Conservation (phyloP, 2,329 filamentous ascomycete genomes). For the Verticillium albo-atrum region DNA sequence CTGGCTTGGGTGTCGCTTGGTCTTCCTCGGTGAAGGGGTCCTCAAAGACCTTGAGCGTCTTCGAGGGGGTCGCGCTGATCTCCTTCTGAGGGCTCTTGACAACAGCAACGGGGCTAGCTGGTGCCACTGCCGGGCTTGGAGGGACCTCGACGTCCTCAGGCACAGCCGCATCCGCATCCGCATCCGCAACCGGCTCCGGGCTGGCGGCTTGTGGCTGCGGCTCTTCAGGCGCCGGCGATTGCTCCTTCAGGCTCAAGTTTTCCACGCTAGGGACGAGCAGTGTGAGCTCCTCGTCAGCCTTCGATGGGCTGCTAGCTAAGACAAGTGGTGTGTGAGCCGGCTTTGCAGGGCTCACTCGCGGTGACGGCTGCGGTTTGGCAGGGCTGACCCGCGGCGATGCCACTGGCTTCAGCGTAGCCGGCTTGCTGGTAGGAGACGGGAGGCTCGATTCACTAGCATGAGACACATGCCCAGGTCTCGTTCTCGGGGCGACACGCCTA, state of each 20-base stretch:
- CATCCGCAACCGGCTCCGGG: background rate
- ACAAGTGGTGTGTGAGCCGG: conserved; percentile 6
- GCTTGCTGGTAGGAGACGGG: conserved; percentile 36
- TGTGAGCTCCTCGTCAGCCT: conserved; percentile 48
- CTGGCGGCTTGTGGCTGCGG: conserved; percentile 11
- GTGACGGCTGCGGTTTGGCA: conserved; percentile 32
- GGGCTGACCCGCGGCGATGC: conserved; percentile 39
- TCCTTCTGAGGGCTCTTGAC: background rate
- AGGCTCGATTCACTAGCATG: conserved; percentile 48
- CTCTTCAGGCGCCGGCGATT: conserved; percentile 6
- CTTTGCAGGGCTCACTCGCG: conserved; percentile 34
- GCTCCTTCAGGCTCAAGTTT: conserved; percentile 18
- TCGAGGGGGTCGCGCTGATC: conserved; percentile 21
- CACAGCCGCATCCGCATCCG: background rate
- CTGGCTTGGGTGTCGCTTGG: conserved; percentile 39
- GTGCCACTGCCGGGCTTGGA: background rate
- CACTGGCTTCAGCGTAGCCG: conserved; percentile 23
- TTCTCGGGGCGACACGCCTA: conserved; percentile 41
- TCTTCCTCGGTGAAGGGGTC: conserved; percentile 53
- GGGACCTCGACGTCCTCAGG: background rate
- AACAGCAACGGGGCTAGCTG: background rate
- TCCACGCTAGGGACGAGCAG: conserved; percentile 45
- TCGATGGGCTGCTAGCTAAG: conserved; percentile 37
- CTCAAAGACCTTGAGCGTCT: conserved; percentile 54
- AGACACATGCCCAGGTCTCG: conserved; percentile 41